A percentile compares a stretch with the other conserved stretches of the same genome.
Conservation (phyloP, 371 early-diverging fungal species). For the Basidiobolus meristosporus region DNA sequence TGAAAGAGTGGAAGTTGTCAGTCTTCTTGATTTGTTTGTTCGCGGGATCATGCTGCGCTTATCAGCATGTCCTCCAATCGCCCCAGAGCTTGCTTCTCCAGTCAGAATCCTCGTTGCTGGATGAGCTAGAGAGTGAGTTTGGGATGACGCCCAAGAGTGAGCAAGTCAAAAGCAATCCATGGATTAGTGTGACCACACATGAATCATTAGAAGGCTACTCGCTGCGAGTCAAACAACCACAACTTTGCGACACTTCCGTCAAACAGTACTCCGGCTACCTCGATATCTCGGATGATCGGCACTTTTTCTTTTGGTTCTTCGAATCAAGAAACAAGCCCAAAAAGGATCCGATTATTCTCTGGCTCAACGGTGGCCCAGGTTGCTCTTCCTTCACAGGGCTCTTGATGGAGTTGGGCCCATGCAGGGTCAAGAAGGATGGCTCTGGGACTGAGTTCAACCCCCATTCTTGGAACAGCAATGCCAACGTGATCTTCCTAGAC, state of each 20-base stretch:
- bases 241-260: conserved; percentile 50
- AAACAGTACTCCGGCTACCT: conserved; percentile 65
- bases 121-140: too few species aligned
- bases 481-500: conserved; percentile 59
- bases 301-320: conserved; percentile 53
- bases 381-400: conserved; percentile 54
- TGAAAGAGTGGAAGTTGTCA: too few species aligned
- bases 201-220: too few species aligned
- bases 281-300: conserved; percentile 38
- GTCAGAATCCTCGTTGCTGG: too few species aligned
- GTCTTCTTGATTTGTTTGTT: too few species aligned
- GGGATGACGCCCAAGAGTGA: too few species aligned
- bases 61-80: too few species aligned
- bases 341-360: conserved; percentile 45
- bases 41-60: too few species aligned
- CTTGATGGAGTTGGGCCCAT: conserved; percentile 59
- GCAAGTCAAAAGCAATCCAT: too few species aligned
- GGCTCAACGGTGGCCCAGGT: conserved; percentile 71
- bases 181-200: too few species aligned
- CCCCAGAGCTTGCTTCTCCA: too few species aligned
- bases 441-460: conserved; percentile 22
- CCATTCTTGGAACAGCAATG: conserved; percentile 50
- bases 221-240: conserved; percentile 40
- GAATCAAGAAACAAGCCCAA: conserved; percentile 41
- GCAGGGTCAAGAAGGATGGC: conserved; percentile 40